Percentiles rank a stretch among this genome's conserved stretches.
These are phyloP conservation scores for Gyrodon lividus DNA, from an alignment of 768 basidiomycete genomes.

Conservation along the genomic window DNA sequence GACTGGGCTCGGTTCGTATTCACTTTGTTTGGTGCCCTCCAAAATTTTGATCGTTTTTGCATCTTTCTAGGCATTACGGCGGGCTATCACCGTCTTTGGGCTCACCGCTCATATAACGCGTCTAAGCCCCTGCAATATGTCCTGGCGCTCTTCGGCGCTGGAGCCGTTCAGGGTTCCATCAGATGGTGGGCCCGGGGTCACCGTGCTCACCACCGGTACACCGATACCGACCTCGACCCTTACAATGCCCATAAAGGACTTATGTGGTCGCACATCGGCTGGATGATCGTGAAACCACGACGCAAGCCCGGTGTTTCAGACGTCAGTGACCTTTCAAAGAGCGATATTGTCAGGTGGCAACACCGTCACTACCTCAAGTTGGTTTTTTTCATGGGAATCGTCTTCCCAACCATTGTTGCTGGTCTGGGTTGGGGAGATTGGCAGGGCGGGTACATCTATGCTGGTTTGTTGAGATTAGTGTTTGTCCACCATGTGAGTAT, in stretches of 20 bases:
- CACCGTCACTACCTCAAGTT: slow-evolving; percentile 75
- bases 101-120: slow-evolving; percentile 94
- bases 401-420: slow-evolving; percentile 74
- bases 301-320: slow-evolving; percentile 89
- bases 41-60: slow-evolving; percentile 31
- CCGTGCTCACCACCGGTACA: slow-evolving; percentile 96
- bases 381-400: slow-evolving; percentile 66
- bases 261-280: slow-evolving; percentile 83
- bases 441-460: slow-evolving; percentile 83
- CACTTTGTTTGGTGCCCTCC: slow-evolving; percentile 34
- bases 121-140: slow-evolving; percentile 80
- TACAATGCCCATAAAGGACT: slow-evolving; percentile 92
- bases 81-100: slow-evolving; percentile 97
- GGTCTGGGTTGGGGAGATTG: slow-evolving; percentile 86
- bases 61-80: slow-evolving; percentile 68
- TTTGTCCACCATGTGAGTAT: slow-evolving; percentile 85
- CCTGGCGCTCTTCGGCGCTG: slow-evolving; percentile 82
- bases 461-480: slow-evolving; percentile 70
- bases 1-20: slow-evolving; percentile 75
- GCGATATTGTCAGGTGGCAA: slow-evolving; percentile 82
- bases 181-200: slow-evolving; percentile 99
- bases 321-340: slow-evolving; percentile 81
- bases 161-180: slow-evolving; percentile 95
- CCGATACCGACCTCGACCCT: slow-evolving; percentile 94
- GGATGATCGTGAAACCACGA: slow-evolving; percentile 93